phyloP scores from a whole-genome alignment of 192 early-diverging fungal species.

The Geranomyces michiganensis region DNA sequence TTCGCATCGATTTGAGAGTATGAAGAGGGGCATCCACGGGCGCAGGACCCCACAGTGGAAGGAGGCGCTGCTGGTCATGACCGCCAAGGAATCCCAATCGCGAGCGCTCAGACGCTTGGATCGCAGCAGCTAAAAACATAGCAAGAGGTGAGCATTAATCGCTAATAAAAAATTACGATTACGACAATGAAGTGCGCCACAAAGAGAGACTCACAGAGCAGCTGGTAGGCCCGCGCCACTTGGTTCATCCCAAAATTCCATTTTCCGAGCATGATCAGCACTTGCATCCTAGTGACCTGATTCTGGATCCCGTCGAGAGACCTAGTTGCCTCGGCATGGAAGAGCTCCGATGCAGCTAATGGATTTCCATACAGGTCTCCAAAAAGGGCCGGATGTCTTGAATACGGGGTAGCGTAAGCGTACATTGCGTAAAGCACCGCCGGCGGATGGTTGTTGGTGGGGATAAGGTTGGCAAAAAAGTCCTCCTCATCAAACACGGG shows the following conservation, averaged over 20 bases:
- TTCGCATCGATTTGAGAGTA: constrained; percentile 6
- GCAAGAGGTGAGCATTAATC: background rate
- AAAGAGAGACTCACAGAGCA: constrained; percentile 17
- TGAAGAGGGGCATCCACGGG: constrained; percentile 13
- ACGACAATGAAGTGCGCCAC: no score
- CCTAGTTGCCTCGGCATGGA: constrained; percentile 12
- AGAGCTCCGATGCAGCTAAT: constrained; percentile 32
- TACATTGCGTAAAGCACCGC: constrained; percentile 49
- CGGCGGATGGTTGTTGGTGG: constrained; percentile 49
- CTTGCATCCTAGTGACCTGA: background rate
- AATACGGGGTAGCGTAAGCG: constrained; percentile 39
- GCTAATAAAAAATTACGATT: no score
- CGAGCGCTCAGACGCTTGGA: constrained; percentile 19
- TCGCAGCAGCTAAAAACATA: constrained; percentile 5
- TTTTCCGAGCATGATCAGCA: constrained; percentile 24
- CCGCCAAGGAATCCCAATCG: constrained; percentile 11
- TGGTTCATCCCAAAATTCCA: constrained; percentile 27
- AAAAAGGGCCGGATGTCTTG: constrained; percentile 38
- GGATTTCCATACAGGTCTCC: constrained; percentile 41
- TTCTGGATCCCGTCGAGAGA: constrained; percentile 9
- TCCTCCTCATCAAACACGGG: constrained; percentile 36
- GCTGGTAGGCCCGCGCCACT: constrained; percentile 15
- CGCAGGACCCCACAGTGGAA: constrained; percentile 19
- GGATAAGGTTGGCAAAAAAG: constrained; percentile 45
- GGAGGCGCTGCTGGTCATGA: background rate